These are phyloP conservation scores for Penicillium aurantiogriseum DNA, from an alignment of 2,329 filamentous ascomycete species.

Conservation along the genomic window DNA sequence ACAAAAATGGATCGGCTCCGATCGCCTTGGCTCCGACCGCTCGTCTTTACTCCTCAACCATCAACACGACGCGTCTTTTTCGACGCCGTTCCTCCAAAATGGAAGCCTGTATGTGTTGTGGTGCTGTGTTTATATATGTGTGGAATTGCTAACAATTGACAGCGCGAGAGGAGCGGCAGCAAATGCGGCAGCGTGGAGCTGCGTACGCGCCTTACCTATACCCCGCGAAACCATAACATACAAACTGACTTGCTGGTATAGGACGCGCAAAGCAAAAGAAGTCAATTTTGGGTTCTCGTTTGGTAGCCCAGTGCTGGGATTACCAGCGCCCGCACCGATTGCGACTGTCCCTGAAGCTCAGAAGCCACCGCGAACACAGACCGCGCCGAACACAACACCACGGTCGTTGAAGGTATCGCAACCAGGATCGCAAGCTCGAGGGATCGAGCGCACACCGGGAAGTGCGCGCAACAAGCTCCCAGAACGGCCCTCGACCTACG, in stretches of 20 bases:
- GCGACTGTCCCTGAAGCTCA: conserved; percentile 18
- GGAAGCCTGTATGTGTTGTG: conserved; percentile 38
- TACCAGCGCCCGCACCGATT: conserved; percentile 28
- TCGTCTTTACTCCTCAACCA: conserved; percentile 19
- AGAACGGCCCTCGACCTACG: conserved; percentile 36
- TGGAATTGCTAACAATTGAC: conserved; percentile 13
- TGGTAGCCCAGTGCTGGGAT: conserved; percentile 30
- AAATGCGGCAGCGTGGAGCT: conserved; percentile 58
- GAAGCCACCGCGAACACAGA: conserved; percentile 20
- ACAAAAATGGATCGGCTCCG: conserved; percentile 28
- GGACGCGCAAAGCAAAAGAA: conserved; percentile 48
- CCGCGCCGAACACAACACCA: conserved; percentile 14
- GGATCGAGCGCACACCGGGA: conserved; percentile 26
- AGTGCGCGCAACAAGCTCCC: conserved; percentile 35
- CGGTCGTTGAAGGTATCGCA: conserved; percentile 17
- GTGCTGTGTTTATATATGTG: background rate
- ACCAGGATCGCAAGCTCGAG: conserved; percentile 13
- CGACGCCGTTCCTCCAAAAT: conserved; percentile 36
- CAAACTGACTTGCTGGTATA: conserved; percentile 24
- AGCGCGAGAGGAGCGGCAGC: conserved; percentile 55
- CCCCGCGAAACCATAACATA: conserved; percentile 31
- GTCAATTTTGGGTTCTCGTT: conserved; percentile 54
- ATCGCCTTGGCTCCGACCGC: conserved; percentile 22
- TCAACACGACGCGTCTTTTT: conserved; percentile 35
- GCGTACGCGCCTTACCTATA: conserved; percentile 45